Evolutionary conservation across 192 early-diverging fungal species (phyloP).

Genomic region (Mortierella hygrophila): DNA sequence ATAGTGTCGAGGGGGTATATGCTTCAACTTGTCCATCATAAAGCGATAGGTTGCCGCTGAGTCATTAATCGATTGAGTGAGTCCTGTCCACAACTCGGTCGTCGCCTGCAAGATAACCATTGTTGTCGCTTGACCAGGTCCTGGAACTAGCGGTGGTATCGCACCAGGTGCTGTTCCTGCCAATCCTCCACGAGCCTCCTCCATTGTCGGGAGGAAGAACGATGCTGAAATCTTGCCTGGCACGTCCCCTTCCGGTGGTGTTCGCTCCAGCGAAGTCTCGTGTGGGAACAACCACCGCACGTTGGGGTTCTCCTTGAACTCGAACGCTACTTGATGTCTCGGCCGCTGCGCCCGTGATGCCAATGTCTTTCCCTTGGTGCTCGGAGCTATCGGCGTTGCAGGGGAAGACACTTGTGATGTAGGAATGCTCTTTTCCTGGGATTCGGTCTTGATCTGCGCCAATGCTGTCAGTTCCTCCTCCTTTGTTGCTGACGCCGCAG

Average conservation of each 20-base stretch:
- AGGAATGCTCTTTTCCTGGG: neutral
- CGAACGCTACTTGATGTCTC: slow-evolving; percentile 38
- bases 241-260: slow-evolving; percentile 12
- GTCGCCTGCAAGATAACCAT: slow-evolving; percentile 47
- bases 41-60: slow-evolving; percentile 30
- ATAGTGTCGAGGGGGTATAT: slow-evolving; percentile 31
- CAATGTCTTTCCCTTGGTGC: neutral
- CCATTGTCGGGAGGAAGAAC: slow-evolving; percentile 33
- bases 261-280: slow-evolving; percentile 35
- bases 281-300: slow-evolving; percentile 45
- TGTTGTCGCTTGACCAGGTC: slow-evolving; percentile 38
- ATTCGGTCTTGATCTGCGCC: neutral
- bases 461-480: neutral
- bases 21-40: slow-evolving; percentile 52
- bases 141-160: neutral
- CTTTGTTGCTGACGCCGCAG: neutral
- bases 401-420: neutral
- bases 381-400: slow-evolving; percentile 1
- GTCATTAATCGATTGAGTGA: slow-evolving; percentile 33
- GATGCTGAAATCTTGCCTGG: slow-evolving; percentile 36
- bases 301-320: slow-evolving; percentile 48
- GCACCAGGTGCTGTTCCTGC: neutral
- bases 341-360: slow-evolving; percentile 16
- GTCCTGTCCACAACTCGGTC: slow-evolving; percentile 31
- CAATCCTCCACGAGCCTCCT: neutral